Base-by-base conservation (phyloP, 495 filamentous ascomycete species). In the Aspergillus bertholletiae region DNA sequence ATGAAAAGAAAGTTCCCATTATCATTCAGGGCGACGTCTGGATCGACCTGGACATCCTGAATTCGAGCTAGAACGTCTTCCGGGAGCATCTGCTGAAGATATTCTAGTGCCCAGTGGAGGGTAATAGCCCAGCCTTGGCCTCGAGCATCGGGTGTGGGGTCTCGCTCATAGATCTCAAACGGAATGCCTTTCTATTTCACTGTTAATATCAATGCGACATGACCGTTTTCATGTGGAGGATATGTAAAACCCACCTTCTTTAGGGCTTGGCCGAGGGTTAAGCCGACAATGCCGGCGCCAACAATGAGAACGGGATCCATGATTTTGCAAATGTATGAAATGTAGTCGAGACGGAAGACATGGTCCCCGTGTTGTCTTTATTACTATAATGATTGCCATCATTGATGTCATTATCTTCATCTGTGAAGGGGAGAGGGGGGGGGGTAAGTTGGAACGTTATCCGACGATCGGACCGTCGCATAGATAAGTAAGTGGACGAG, bases 111-210 rank as follows among this genome's bases (percentile, higher is more conserved):
- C 79, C 80, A 84, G 62, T 85, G 81, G 21, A 85, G 69, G 0
- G 83, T 84, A 28, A 86, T 74, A 17, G 77, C 81, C 81, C 80
- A 86, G 15, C 82, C 82, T 47, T 74, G 73, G 5, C 64, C 67
- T 9, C 82, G 74, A 18, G 69, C 61, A 15, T 61, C 52, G 28
- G 71, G 64, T 23, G 56, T 57, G 4, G 62, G 53, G 63, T 85
- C 82, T 15, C 80, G 73, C 53, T 86, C 83, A 60, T 74, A 85
- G 6, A 85, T 73, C 15, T 69, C 54, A 58, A 80, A 81, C 7
- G 77, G 64, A 24, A 79, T 74, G 18, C 58, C 54, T 47, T 58
- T 60, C 37, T 68, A 27, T 52, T 32, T 1, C 49, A n/a, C 18
- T 41, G 15, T 54, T 55, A 12, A 6, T 40, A 5, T 53, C 46